Percentiles rank a stretch among this genome's conserved stretches.
phyloP scores from a whole-genome alignment of 177 flowering plant species.

The Vitis hybrid region DNA sequence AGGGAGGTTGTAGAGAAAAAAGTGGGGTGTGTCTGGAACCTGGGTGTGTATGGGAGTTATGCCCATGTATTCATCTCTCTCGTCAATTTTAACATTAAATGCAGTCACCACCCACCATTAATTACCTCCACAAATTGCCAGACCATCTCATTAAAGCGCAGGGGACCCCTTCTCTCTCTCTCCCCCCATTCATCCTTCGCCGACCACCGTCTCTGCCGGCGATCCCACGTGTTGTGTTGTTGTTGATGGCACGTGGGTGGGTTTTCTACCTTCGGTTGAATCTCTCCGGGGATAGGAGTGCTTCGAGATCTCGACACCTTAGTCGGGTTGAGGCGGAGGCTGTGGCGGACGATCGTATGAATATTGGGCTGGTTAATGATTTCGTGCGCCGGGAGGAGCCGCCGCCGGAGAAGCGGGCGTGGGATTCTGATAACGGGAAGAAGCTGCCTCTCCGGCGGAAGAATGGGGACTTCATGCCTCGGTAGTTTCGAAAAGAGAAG shows the following conservation, averaged over 20 bases:
- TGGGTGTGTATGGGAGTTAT: too few relatives aligned
- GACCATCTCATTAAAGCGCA: constrained; percentile 16
- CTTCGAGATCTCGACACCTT: constrained; percentile 97
- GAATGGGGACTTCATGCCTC: constrained; percentile 82
- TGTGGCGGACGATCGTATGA: constrained; percentile 43
- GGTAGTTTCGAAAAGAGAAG: constrained; percentile 73
- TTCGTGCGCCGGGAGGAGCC: constrained; percentile 70
- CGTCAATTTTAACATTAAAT: constrained; percentile 40
- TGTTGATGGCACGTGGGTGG: too few relatives aligned
- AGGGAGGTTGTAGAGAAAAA: too few relatives aligned
- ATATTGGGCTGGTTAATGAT: constrained; percentile 82
- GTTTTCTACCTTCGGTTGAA: constrained; percentile 42
- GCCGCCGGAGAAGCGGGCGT: constrained; percentile 42
- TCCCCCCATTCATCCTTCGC: constrained; percentile 12
- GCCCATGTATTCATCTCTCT: background rate
- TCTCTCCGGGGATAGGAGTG: constrained; percentile 90
- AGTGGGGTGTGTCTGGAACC: too few relatives aligned
- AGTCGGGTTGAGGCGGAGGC: constrained; percentile 75
- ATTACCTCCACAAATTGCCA: constrained; percentile 24
- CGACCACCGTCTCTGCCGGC: background rate
- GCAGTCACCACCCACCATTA: constrained; percentile 34
- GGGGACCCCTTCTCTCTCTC: background rate
- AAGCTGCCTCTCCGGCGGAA: constrained; percentile 55
- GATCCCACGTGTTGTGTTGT: constrained; percentile 16
- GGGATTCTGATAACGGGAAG: constrained; percentile 83